Evolutionary conservation across 176 grass and related monocot genomes (phyloP), one percentile per base, ranked within the genome.

Genomic region (Thalia dealbata): DNA sequence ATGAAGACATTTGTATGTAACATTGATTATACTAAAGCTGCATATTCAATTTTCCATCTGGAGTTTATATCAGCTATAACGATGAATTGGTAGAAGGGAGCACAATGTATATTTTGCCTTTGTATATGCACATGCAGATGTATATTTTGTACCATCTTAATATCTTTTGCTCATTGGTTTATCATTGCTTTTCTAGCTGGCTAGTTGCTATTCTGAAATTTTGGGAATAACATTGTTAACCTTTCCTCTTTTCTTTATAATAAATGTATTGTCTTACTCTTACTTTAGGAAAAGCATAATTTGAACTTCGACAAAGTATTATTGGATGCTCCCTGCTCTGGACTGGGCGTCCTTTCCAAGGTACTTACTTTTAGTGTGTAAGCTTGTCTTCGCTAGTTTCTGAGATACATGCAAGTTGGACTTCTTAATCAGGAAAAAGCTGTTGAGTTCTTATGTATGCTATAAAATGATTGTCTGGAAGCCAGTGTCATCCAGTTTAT

Each of bases 301-400:
- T 52, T 61, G 32, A 77, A 85, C 71, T 82, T 75, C 75, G 92
- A 91, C 75, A 96, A 96, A 79, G 92, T 96, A 43, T 81, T 96
- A 19, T 80, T 96, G 84, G 92, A 96, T 75, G 84, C 84, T 74
- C 88, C 92, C 58, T 96, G 92, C 73, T 96, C 88, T 89, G 92
- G 92, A 50, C 76, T 89, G 44, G 92, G 92, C 55, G 92, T 96
- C 58, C 86, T 96, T 73, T 87, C 92, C 60, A 96, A 96, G 88
- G 92, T 91, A 85, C n/a, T 46, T 80, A 73, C 61, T 52, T 72
- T 42, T 42, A 28, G 16, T 51, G 72, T 58, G 16, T 62, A 52
- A 19, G 59, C 1, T 78, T 45, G 45, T 72, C 32, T 73, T 73
- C 1, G 27, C 23, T 27, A 64, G 29, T 38, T 65, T 14, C 62